phyloP scores from a whole-genome alignment of 2,329 filamentous ascomycete genomes.

The Paradendryphiella salina region DNA sequence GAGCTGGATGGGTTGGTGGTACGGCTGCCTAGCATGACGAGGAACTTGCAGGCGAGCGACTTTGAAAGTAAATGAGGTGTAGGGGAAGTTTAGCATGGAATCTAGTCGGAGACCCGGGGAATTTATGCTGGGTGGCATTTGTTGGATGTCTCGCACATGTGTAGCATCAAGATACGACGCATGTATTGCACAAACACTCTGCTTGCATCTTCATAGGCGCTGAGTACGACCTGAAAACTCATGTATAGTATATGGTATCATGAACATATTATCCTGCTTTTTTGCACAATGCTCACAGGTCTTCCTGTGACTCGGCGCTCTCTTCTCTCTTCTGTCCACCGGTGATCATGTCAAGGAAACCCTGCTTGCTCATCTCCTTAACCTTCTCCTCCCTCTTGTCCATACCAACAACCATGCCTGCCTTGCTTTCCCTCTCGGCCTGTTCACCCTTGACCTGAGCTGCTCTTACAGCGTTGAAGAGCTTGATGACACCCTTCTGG shows the following conservation, averaged over 20 bases:
- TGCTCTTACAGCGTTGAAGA: constrained; percentile 93
- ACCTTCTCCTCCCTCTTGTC: constrained; percentile 81
- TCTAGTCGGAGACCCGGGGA: neutral
- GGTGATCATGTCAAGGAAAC: constrained; percentile 87
- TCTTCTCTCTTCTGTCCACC: constrained; percentile 54
- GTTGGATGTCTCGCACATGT: neutral
- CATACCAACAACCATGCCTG: constrained; percentile 76
- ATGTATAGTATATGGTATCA: constrained; percentile 22
- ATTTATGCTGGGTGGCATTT: neutral
- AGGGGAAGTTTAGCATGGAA: neutral
- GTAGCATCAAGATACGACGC: constrained; percentile 5
- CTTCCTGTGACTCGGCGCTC: constrained; percentile 13
- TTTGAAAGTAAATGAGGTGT: constrained; percentile 54
- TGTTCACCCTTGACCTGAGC: constrained; percentile 88
- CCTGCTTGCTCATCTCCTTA: constrained; percentile 95
- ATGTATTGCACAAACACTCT: constrained; percentile 22
- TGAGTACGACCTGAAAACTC: constrained; percentile 6
- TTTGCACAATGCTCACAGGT: neutral
- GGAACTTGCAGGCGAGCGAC: constrained; percentile 94
- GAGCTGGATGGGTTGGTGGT: constrained; percentile 86
- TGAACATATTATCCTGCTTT: constrained; percentile 10
- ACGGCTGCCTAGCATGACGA: constrained; percentile 86
- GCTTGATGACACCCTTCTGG: constrained; percentile 88
- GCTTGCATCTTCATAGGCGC: constrained; percentile 18
- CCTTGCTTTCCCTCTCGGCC: constrained; percentile 69